A percentile compares a stretch with the other conserved stretches of the same genome.
These are phyloP conservation scores for Ceriops tagal DNA, from an alignment of 345 rosid species.

Conservation along the genomic window DNA sequence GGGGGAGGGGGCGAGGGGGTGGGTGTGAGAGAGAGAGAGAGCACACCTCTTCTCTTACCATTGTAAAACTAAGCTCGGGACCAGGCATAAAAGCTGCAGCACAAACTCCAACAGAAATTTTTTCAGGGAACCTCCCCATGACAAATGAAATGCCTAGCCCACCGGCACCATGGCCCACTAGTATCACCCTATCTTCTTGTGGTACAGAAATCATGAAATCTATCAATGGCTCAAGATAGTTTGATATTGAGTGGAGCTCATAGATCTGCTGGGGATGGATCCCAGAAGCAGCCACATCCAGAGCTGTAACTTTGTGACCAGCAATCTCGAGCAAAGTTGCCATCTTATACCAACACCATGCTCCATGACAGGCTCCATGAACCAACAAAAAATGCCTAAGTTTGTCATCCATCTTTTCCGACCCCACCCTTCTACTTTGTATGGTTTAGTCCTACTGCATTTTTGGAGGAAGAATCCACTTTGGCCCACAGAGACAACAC, in stretches of 20 bases:
- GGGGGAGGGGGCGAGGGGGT: background rate
- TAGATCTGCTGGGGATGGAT: constrained; percentile 23
- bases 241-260: constrained; percentile 24
- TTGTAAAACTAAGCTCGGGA: constrained; percentile 24
- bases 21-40: background rate
- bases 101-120: constrained; percentile 30
- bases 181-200: constrained; percentile 33
- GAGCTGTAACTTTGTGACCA: constrained; percentile 25
- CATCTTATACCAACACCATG: constrained; percentile 43
- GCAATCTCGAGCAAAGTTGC: constrained; percentile 19
- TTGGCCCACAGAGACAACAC: background rate
- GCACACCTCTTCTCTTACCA: constrained; percentile 36
- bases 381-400: constrained; percentile 22
- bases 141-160: constrained; percentile 32
- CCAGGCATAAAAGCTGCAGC: constrained; percentile 33
- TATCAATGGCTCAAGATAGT: constrained; percentile 33
- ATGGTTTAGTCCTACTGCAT: too few relatives aligned
- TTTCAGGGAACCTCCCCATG: constrained; percentile 45
- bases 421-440: background rate
- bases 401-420: background rate
- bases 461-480: background rate
- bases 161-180: constrained; percentile 43
- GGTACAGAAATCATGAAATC: constrained; percentile 30
- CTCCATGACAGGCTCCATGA: constrained; percentile 35
- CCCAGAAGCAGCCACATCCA: constrained; percentile 35